Evolutionary conservation across 352 stramenopile species (phyloP), one percentile per base, ranked within the genome.

Genomic region (Phytophthora megakarya): DNA sequence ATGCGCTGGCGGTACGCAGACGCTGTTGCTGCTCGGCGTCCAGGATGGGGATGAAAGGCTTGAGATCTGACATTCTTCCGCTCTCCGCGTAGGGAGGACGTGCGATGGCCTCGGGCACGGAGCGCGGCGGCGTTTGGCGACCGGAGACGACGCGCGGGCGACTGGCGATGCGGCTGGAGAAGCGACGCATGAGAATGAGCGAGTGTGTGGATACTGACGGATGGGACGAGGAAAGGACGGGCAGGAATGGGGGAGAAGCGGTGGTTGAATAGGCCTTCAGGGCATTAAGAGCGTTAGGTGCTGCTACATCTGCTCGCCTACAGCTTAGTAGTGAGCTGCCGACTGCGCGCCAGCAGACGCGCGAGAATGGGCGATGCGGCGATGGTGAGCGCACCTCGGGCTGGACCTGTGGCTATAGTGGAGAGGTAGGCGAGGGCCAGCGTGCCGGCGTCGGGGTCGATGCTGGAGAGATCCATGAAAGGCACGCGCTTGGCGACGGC

Each of bases 401-500:
- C 79, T 8, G 86, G 84, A 6, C 86, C 83, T 37, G 80, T 93
- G 35, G 93, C 92, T 54, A 94, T 86, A 8, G 97, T 93, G 18
- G 95, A 88, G 59, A 99, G 97, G 75, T 99, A 99, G 42, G 86
- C 86, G 45, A 94, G 75, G 30, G 82, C 73, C 40, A 96, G 66
- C 25, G 73, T 91, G 13, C 84, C 73, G 1, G 84, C 81, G 19
- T 92, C 74, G 5, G 80, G 80, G 62, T 96, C 78, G 38, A 94
- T 61, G 65, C 81, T 80, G 25, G 76, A 78, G 44, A 89, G 47
- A 49, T 93, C 78, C 12, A 95, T 71, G 63, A 93, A 90, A 3
- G 86, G 86, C 22, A 93, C 62, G 40, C 75, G 78, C 55, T 75
- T 66, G 19, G 89, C 70, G 37, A 80, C 47, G 16, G 74, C 58